A percentile compares a stretch with the other conserved stretches of the same genome.
These are phyloP conservation scores for Podospora pseudopauciseta DNA, from an alignment of 495 filamentous ascomycete genomes.

Conservation along the genomic window DNA sequence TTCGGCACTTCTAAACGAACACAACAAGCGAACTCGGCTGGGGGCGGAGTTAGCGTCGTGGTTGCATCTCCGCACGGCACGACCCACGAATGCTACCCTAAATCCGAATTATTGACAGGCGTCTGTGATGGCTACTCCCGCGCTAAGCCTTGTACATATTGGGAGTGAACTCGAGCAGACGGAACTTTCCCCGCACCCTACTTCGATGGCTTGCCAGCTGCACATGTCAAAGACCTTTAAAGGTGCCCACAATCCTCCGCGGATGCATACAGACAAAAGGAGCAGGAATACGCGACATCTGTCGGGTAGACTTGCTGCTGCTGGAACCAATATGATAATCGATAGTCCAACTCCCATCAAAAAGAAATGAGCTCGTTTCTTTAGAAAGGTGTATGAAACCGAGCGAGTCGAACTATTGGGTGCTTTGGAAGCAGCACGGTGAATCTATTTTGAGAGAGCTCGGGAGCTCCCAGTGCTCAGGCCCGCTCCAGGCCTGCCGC, in stretches of 20 bases:
- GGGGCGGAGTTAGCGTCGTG: neutral
- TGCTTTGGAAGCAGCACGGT: neutral
- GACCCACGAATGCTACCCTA: neutral
- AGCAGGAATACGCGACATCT: neutral
- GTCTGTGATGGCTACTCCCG: neutral
- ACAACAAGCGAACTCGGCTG: neutral
- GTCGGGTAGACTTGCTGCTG: neutral
- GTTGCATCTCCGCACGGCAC: neutral
- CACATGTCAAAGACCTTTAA: neutral
- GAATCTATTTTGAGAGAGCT: neutral
- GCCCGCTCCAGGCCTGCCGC: too few relatives aligned
- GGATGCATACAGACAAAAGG: neutral
- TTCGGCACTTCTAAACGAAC: neutral
- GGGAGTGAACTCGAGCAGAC: neutral
- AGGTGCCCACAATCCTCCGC: neutral
- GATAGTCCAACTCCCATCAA: neutral
- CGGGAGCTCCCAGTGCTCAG: neutral
- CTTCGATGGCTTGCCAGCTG: neutral
- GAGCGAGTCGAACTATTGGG: neutral
- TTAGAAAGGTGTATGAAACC: neutral
- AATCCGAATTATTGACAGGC: neutral
- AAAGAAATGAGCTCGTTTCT: neutral
- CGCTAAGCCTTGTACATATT: slow-evolving; percentile 3
- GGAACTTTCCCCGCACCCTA: slow-evolving; percentile 3
- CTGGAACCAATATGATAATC: neutral